Evolutionary conservation across 2,329 filamentous ascomycete genomes (phyloP).

Genomic region (Fusarium graminum): DNA sequence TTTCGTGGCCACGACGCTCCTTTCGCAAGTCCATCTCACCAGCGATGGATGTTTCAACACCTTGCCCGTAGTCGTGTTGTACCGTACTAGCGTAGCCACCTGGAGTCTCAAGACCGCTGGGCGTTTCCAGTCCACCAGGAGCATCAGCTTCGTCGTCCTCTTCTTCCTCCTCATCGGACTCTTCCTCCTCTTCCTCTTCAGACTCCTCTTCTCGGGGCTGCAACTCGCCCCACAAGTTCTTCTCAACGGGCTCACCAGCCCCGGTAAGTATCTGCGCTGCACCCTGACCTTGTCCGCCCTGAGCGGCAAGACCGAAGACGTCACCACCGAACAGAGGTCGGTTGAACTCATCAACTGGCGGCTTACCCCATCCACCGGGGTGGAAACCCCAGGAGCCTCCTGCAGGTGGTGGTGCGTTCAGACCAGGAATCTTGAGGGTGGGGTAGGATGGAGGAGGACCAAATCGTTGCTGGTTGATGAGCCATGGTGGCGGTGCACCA

Average conservation of each 20-base stretch:
- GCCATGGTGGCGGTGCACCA: slow-evolving; percentile 93
- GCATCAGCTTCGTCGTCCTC: slow-evolving; percentile 73
- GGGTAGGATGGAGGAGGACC: slow-evolving; percentile 96
- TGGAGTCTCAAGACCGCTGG: slow-evolving; percentile 82
- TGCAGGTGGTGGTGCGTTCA: slow-evolving; percentile 91
- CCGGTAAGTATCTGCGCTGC: slow-evolving; percentile 54
- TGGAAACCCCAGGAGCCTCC: slow-evolving; percentile 96
- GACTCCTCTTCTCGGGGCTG: slow-evolving; percentile 82
- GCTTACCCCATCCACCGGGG: slow-evolving; percentile 95
- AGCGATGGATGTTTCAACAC: slow-evolving; percentile 78
- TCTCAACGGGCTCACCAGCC: slow-evolving; percentile 84
- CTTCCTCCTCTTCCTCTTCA: slow-evolving; percentile 79
- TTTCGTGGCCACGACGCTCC: slow-evolving; percentile 82
- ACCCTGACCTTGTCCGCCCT: slow-evolving; percentile 54
- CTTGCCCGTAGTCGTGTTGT: slow-evolving; percentile 81
- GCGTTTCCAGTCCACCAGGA: slow-evolving; percentile 76
- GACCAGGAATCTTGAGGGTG: slow-evolving; percentile 91
- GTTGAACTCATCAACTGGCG: slow-evolving; percentile 93
- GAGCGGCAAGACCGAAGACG: slow-evolving; percentile 81
- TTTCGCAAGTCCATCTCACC: slow-evolving; percentile 95
- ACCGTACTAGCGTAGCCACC: slow-evolving; percentile 84
- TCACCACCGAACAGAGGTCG: slow-evolving; percentile 93
- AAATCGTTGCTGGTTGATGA: slow-evolving; percentile 95
- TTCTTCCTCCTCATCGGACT: slow-evolving; percentile 77
- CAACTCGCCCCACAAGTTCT: slow-evolving; percentile 90